Percentiles rank a stretch among this genome's conserved stretches.
Conservation (phyloP, 1,284 basidiomycete genomes). For the Entoloma clypeatum region DNA sequence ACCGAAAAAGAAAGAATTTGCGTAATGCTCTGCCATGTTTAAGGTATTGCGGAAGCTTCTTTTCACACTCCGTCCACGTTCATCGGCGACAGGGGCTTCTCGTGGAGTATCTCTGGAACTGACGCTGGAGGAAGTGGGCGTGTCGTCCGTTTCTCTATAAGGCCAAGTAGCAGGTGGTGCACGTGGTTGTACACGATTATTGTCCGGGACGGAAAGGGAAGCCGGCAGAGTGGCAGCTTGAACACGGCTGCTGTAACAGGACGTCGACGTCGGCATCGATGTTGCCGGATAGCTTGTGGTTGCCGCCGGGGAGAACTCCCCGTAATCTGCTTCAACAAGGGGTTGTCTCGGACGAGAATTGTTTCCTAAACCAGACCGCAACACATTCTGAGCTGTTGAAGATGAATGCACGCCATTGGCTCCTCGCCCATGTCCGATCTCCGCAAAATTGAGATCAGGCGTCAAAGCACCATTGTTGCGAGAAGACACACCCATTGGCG, state of each 20-base stretch:
- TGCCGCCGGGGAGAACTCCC: not conserved
- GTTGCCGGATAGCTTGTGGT: not conserved
- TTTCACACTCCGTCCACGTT: constrained; percentile 51
- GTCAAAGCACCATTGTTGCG: constrained; percentile 58
- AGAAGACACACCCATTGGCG: constrained; percentile 27
- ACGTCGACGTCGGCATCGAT: constrained; percentile 1
- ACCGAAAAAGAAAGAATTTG: constrained; percentile 60
- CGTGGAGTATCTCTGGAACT: constrained; percentile 35
- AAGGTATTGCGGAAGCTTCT: constrained; percentile 62
- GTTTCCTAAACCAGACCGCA: constrained; percentile 9
- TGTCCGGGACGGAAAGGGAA: not conserved
- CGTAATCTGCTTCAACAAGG: constrained; percentile 6
- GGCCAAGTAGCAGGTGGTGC: constrained; percentile 26
- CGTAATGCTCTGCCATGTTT: constrained; percentile 64
- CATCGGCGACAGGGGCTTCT: constrained; percentile 35
- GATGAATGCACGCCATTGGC: constrained; percentile 26
- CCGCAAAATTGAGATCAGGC: constrained; percentile 70
- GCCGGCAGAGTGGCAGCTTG: constrained; percentile 4
- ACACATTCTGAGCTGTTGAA: constrained; percentile 4
- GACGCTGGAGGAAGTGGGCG: constrained; percentile 13
- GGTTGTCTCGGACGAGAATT: constrained; percentile 9
- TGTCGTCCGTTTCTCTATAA: constrained; percentile 28
- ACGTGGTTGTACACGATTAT: constrained; percentile 2
- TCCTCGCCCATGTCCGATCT: constrained; percentile 71
- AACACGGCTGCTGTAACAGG: not conserved